Evolutionary conservation across 345 rosid species (phyloP), one percentile per base, ranked within the genome.

Genomic region (Salix exigua): DNA sequence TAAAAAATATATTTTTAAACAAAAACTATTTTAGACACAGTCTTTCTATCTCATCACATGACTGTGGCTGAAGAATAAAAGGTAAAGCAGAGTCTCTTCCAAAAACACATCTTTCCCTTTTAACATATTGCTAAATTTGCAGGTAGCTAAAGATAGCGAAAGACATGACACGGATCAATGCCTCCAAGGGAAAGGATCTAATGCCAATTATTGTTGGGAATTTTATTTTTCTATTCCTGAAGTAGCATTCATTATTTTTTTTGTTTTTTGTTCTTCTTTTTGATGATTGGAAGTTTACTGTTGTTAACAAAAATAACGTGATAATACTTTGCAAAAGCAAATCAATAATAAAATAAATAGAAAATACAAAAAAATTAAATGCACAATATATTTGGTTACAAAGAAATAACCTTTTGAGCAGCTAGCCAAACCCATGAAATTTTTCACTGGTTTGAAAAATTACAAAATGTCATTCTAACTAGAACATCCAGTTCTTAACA

Each of bases 11-110:
- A 31, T 31, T 4, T 31, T 31, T 31, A 31, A 31, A 30, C 3
- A 30, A 30, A 30, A 30, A 30, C 0, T 0, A 30, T 3, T 30
- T 3, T 30, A 30, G 3, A 30, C 0, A 4, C 5, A 31, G 0
- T 0, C 33, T 31, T 31, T 4, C 33, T 0, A 31, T 4, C 0
- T 0, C 33, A 4, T 55, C 18, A 8, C 42, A 38, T 8, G 12
- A 10, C 69, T 63, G 75, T 76, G 80, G 74, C 77, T 81, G 78
- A 81, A 85, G 87, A 87, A 82, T 80, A 84, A 84, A 81, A 82
- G 42, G 69, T 12, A n/a, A n/a, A n/a, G n/a, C n/a, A 79, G 85
- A 85, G 79, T 82, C 80, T 80, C 86, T 83, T 85, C 80, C 4
- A 19, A 64, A 7, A 78, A 78, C 83, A 82, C 78, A 72, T 74